These are phyloP conservation scores for Chamaecyparis obtusa DNA, from an alignment of 75 land plant genomes.

Conservation along the genomic window DNA sequence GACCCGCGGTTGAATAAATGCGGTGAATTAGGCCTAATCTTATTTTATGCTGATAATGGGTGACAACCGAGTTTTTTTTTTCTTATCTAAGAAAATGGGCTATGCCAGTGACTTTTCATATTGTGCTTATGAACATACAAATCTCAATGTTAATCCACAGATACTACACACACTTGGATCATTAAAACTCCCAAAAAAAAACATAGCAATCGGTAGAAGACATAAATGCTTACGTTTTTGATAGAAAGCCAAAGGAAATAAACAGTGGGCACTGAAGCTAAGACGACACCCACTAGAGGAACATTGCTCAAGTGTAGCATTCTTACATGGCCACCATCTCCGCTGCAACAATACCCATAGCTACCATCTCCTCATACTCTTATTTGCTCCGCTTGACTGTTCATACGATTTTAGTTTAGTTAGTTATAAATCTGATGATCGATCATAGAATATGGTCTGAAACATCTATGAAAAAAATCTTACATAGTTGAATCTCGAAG, in stretches of 20 bases:
- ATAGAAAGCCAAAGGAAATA: slow-evolving; percentile 39
- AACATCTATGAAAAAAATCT: no score
- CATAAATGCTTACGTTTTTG: slow-evolving; percentile 51
- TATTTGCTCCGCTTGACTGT: background rate
- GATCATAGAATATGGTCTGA: no score
- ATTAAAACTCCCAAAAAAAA: background rate
- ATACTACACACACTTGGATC: background rate
- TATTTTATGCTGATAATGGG: background rate
- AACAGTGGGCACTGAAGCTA: slow-evolving; percentile 58
- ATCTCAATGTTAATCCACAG: background rate
- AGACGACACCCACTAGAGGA: slow-evolving; percentile 33
- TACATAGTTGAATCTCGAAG: no score
- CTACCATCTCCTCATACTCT: background rate
- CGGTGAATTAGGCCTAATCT: background rate
- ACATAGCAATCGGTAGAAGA: background rate
- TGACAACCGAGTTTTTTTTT: background rate
- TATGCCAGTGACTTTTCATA: background rate
- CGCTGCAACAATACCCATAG: background rate
- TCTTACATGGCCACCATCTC: slow-evolving; percentile 24
- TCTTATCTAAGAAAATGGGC: background rate
- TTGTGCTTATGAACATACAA: background rate
- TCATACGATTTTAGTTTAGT: background rate
- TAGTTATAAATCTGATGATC: no score
- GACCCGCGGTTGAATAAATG: background rate
- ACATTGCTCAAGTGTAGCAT: slow-evolving; percentile 19